Conservation (phyloP, 2,329 filamentous ascomycete genomes). For the Aphanocladium album region DNA sequence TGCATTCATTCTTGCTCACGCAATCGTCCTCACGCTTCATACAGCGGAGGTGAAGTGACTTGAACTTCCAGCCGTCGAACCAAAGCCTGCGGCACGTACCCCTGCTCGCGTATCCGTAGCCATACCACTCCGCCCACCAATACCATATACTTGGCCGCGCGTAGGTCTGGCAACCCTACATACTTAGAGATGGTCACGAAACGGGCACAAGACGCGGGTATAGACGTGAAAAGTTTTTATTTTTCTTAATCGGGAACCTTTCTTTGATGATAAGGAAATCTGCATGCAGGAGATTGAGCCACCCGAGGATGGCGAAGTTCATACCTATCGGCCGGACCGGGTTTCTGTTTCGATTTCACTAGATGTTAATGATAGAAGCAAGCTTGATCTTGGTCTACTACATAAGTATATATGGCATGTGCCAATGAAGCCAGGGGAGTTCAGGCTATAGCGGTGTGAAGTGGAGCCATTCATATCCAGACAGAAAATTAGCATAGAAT, state of each 20-base stretch:
- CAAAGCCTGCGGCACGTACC: too few relatives aligned
- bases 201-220: neutral
- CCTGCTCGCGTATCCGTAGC: too few relatives aligned
- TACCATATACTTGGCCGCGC: constrained; percentile 4
- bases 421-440: neutral
- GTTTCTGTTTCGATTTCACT: neutral
- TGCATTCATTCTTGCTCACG: too few relatives aligned
- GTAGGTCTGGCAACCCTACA: neutral
- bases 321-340: neutral
- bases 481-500: neutral
- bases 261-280: neutral
- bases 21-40: too few relatives aligned
- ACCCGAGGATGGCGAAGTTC: neutral
- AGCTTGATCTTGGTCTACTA: neutral
- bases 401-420: constrained; percentile 7
- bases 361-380: neutral
- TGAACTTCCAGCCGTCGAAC: too few relatives aligned
- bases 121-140: neutral
- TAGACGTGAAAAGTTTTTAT: neutral
- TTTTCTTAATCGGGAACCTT: neutral
- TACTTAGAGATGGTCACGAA: neutral
- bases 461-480: neutral
- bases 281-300: neutral
- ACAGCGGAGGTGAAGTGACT: too few relatives aligned
- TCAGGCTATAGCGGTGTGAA: neutral